phyloP scores from a whole-genome alignment of 2,329 filamentous ascomycete genomes.

The Ustilaginoidea virens region DNA sequence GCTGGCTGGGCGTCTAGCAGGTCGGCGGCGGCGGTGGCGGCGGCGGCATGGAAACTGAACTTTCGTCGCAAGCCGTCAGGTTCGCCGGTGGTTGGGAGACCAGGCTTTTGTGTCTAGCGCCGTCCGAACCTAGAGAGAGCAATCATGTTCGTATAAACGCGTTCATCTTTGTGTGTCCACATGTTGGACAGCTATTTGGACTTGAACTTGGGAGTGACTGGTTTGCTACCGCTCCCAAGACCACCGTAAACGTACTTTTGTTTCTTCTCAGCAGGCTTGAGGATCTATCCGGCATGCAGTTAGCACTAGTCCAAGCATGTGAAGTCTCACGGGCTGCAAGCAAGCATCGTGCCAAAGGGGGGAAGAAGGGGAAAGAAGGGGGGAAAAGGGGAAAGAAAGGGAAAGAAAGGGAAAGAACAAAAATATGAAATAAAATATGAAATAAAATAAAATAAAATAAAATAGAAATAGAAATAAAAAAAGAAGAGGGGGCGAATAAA shows the following conservation, averaged over 20 bases:
- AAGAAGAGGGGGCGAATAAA: neutral
- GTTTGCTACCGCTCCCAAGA: slow-evolving; percentile 38
- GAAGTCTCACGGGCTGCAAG: too few species aligned
- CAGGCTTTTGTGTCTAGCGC: slow-evolving; percentile 46
- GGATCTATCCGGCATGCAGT: slow-evolving; percentile 45
- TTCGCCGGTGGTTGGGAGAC: slow-evolving; percentile 6
- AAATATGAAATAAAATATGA: too few species aligned
- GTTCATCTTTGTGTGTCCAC: slow-evolving; percentile 8
- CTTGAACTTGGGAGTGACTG: slow-evolving; percentile 10
- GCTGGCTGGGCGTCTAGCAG: too few species aligned
- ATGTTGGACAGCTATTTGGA: slow-evolving; percentile 9
- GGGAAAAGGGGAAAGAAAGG: too few species aligned
- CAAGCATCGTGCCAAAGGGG: too few species aligned
- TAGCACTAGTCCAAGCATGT: too few species aligned
- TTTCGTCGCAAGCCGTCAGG: too few species aligned
- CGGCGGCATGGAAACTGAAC: too few species aligned
- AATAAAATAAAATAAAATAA: neutral
- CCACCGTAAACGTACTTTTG: slow-evolving; percentile 92
- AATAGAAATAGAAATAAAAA: too few species aligned
- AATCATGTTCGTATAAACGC: slow-evolving; percentile 43
- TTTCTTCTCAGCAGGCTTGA: slow-evolving; percentile 99
- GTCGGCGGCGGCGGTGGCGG: too few species aligned
- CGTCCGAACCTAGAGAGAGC: slow-evolving; percentile 88
- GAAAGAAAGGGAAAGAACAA: too few species aligned
- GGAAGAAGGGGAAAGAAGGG: too few species aligned